Conservation (phyloP, 495 filamentous ascomycete genomes). For the Bryoglossum gracile region DNA sequence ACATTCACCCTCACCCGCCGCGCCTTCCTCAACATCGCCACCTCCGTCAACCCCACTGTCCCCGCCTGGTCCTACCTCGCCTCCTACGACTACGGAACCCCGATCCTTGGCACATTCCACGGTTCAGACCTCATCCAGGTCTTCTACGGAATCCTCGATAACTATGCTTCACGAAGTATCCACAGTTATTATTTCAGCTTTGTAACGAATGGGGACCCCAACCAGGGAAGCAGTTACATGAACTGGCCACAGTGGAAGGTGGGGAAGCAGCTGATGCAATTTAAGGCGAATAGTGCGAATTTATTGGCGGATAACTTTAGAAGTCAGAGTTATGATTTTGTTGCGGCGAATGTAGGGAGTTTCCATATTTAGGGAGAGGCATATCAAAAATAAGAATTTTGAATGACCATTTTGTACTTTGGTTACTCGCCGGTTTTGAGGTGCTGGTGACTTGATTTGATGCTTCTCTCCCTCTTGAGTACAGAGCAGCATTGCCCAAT, state of each 20-base stretch:
- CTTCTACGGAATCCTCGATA: slow-evolving; percentile 17
- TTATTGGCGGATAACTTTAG: slow-evolving; percentile 56
- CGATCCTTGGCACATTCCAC: slow-evolving; percentile 68
- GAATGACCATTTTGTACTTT: not conserved
- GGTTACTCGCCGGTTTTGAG: no score
- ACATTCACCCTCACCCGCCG: slow-evolving; percentile 23
- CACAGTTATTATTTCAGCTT: slow-evolving; percentile 61
- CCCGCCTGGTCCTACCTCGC: slow-evolving; percentile 65
- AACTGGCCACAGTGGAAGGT: slow-evolving; percentile 58
- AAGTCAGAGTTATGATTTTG: slow-evolving; percentile 37
- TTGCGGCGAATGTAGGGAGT: slow-evolving; percentile 36
- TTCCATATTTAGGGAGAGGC: slow-evolving; percentile 41
- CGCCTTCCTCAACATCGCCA: slow-evolving; percentile 23
- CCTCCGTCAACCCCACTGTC: slow-evolving; percentile 5
- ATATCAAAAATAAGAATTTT: not conserved
- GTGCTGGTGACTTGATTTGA: no score
- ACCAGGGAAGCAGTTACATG: slow-evolving; percentile 35
- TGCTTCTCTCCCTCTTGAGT: no score
- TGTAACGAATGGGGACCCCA: slow-evolving; percentile 58
- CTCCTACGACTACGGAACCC: slow-evolving; percentile 59
- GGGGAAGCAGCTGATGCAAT: slow-evolving; percentile 48
- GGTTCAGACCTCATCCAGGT: slow-evolving; percentile 41
- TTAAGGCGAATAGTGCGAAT: slow-evolving; percentile 37
- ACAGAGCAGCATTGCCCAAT: no score
- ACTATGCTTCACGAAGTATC: slow-evolving; percentile 52